phyloP scores from a whole-genome alignment of 2,329 filamentous ascomycete genomes.

The Beauveria asiatica region DNA sequence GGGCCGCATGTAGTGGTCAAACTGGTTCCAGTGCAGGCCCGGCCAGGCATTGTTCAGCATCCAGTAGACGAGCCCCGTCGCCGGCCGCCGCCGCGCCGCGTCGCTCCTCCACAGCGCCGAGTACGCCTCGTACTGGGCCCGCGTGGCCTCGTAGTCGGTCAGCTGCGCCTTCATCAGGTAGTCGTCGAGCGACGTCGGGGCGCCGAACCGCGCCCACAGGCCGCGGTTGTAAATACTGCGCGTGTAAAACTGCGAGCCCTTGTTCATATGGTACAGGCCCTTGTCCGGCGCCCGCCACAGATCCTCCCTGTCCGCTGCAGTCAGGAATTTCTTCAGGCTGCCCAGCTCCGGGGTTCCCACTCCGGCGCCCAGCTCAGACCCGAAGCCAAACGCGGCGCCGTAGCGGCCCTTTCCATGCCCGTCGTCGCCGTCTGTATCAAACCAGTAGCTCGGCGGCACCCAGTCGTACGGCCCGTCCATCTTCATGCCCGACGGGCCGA shows the following conservation, averaged over 20 bases:
- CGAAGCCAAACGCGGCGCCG: conserved; percentile 55
- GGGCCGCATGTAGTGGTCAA: conserved; percentile 53
- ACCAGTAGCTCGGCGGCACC: conserved; percentile 59
- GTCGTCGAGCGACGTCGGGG: conserved; percentile 42
- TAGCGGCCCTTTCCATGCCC: conserved; percentile 23
- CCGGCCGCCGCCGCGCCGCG: conserved; percentile 34
- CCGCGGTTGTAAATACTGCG: conserved; percentile 50
- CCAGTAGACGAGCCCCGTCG: conserved; percentile 58
- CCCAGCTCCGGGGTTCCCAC: conserved; percentile 52
- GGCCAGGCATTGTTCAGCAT: conserved; percentile 61
- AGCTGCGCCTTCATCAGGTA: conserved; percentile 54
- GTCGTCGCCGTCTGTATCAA: conserved; percentile 31
- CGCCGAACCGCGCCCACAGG: conserved; percentile 42
- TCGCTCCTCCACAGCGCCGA: conserved; percentile 43
- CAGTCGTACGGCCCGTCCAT: conserved; percentile 61
- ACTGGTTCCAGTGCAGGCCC: conserved; percentile 55
- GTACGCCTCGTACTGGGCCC: conserved; percentile 51
- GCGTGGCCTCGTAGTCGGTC: conserved; percentile 55
- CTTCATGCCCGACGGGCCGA: conserved; percentile 53
- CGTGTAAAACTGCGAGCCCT: conserved; percentile 45
- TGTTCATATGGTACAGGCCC: conserved; percentile 52
- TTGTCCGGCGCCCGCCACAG: conserved; percentile 48
- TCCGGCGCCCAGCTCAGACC: conserved; percentile 52
- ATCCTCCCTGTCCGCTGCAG: conserved; percentile 38
- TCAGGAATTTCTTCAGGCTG: conserved; percentile 47